phyloP scores from a whole-genome alignment of 805 yeast genomes.

The Clavispora phyllophila region DNA sequence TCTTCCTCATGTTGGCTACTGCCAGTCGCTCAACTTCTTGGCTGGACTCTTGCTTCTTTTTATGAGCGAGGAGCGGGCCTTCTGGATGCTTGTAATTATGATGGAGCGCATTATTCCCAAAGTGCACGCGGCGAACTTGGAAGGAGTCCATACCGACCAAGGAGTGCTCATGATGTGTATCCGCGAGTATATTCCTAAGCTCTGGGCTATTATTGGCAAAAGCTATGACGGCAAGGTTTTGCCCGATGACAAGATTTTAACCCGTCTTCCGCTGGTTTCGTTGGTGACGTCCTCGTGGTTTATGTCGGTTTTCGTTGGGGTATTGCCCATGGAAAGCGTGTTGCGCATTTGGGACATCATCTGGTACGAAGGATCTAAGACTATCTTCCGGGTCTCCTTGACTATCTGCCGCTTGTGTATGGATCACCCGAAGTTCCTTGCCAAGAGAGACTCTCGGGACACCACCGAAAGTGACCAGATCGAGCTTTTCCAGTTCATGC shows the following conservation, averaged over 20 bases:
- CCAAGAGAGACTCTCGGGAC: conserved; percentile 8
- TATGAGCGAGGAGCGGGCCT: conserved; percentile 83
- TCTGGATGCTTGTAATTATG: conserved; percentile 93
- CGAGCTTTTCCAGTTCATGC: conserved; percentile 74
- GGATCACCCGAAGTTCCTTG: conserved; percentile 54
- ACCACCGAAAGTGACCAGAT: conserved; percentile 36
- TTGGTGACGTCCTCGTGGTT: conserved; percentile 97
- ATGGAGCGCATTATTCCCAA: conserved; percentile 86
- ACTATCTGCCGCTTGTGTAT: conserved; percentile 68
- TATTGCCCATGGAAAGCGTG: conserved; percentile 82
- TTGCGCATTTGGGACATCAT: conserved; percentile 92
- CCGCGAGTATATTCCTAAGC: conserved; percentile 74
- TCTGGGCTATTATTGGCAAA: conserved; percentile 56
- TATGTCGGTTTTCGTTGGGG: conserved; percentile 93
- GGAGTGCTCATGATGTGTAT: conserved; percentile 88
- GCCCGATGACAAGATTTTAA: conserved; percentile 50
- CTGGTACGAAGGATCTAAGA: conserved; percentile 86
- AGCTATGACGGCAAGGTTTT: conserved; percentile 35
- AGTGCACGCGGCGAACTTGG: conserved; percentile 81
- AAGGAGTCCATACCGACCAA: conserved; percentile 93
- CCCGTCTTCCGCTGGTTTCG: conserved; percentile 83
- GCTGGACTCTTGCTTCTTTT: conserved; percentile 83
- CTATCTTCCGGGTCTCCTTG: conserved; percentile 75
- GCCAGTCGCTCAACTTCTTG: conserved; percentile 89
- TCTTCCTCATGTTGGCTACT: conserved; percentile 89